A percentile compares a stretch with the other conserved stretches of the same genome.
Conservation (phyloP, 2,329 filamentous ascomycete species). For the Pestalotiopsis fici region DNA sequence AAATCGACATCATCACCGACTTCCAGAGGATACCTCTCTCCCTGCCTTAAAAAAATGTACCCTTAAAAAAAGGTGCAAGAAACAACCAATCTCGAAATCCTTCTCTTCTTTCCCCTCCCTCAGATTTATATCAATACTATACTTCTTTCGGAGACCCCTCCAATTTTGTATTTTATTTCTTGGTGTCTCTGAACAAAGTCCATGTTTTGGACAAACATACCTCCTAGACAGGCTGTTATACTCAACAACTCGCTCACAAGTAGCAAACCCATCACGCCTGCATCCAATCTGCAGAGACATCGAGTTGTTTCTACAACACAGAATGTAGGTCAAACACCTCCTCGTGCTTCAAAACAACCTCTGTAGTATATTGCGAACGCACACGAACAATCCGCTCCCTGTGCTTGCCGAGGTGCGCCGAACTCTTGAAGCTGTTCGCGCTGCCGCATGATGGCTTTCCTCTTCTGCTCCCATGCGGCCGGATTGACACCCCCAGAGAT, state of each 20-base stretch:
- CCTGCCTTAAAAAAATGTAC: neutral
- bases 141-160: neutral
- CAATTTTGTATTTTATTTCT: neutral
- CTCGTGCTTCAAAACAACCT: neutral
- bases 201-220: neutral
- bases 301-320: neutral
- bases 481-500: too few species aligned
- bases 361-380: neutral
- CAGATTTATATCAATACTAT: too few species aligned
- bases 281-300: neutral
- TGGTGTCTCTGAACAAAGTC: neutral
- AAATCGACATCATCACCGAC: constrained; percentile 10
- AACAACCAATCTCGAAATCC: neutral
- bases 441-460: too few species aligned
- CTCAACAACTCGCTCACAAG: neutral
- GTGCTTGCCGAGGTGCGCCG: too few species aligned
- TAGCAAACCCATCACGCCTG: neutral
- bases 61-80: neutral
- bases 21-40: neutral
- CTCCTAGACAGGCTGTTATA: neutral
- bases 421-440: too few species aligned
- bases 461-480: too few species aligned
- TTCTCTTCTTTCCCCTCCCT: neutral
- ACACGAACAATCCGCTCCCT: neutral
- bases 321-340: neutral